A percentile compares a stretch with the other conserved stretches of the same genome.
These are phyloP conservation scores for Tetracentron sinense DNA, from an alignment of 164 flowering plant species.

Conservation along the genomic window DNA sequence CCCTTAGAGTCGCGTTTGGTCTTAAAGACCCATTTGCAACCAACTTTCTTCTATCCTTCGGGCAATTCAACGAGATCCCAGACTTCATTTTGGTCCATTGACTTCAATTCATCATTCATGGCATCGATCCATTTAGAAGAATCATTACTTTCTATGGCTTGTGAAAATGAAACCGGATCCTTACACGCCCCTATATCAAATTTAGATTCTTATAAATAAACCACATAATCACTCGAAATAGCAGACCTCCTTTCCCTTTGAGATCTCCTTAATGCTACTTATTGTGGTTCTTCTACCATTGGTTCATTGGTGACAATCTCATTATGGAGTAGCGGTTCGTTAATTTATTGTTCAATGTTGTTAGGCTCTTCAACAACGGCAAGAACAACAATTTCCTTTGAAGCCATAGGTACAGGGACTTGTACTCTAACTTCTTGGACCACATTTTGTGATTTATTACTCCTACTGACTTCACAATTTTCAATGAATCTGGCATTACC, in stretches of 20 bases:
- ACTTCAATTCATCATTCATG: not conserved
- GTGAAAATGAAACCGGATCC: not conserved
- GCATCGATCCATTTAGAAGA: not conserved
- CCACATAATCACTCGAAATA: constrained; percentile 14
- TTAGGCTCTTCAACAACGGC: too few species aligned
- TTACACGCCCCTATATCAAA: not conserved
- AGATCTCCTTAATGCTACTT: constrained; percentile 11
- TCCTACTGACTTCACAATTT: constrained; percentile 10
- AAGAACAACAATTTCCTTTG: too few species aligned
- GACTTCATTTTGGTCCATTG: not conserved
- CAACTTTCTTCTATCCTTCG: not conserved
- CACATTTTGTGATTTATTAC: constrained; percentile 6
- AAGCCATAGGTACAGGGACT: too few species aligned
- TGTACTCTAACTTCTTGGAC: too few species aligned
- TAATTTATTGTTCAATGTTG: too few species aligned
- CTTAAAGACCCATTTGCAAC: not conserved
- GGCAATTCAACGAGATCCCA: not conserved
- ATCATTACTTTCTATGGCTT: not conserved
- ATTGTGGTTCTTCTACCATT: constrained; percentile 10
- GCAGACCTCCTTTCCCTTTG: constrained; percentile 8
- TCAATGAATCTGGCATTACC: constrained; percentile 8
- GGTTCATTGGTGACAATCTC: too few species aligned
- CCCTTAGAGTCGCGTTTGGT: not conserved
- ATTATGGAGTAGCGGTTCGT: too few species aligned
- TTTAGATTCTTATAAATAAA: not conserved